Base-by-base conservation (phyloP, 495 filamentous ascomycete species). In the Glarea lozoyensis region DNA sequence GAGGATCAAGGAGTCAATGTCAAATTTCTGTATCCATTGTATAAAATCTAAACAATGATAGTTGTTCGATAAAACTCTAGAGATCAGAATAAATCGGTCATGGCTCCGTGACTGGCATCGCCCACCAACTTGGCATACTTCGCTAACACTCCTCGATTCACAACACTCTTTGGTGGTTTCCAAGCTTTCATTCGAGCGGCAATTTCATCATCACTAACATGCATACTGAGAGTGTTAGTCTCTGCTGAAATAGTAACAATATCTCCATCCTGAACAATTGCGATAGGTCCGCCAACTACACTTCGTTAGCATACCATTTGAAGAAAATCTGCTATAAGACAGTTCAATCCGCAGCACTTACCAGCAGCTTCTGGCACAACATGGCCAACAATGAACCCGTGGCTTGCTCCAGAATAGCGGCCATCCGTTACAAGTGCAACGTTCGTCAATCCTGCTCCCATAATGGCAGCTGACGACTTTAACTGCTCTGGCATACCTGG, bases 401-500 rank as follows among this genome's bases (percentile, higher is more conserved):
- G 92, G 46, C 75, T 82, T 5, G 90, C 92, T 6, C 92, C 92
- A 17, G 76, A 83, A 55, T 96, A 98, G 31, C 92, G 68, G 0
- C 92, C 92, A 60, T 98, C 92, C 0, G 92, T 98, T 19, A 97
- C 86, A 9, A 98, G 67, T 1, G 92, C 92, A 15, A 96, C 78
- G 50, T 95, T 95, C 46, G 64, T 84, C 35, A 98, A 65, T 17
- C 82, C 83, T 7, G 92, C 92, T 18, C 92, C 92, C 86, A 94
- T 94, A 22, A 98, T 79, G 5, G 86, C 85, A 1, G 88, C 90
- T 48, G 76, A 83, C 7, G 92, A 83, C 56, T 83, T 88, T 4
- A 55, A 18, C 66, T 95, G 88, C 63, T 98, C 92, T n/a, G 92
- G 92, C 92, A 98, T 98, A 12, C 92, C 92, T 5, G 92, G 92